phyloP scores from a whole-genome alignment of 352 stramenopile species.

The Phytophthora pistaciae region DNA sequence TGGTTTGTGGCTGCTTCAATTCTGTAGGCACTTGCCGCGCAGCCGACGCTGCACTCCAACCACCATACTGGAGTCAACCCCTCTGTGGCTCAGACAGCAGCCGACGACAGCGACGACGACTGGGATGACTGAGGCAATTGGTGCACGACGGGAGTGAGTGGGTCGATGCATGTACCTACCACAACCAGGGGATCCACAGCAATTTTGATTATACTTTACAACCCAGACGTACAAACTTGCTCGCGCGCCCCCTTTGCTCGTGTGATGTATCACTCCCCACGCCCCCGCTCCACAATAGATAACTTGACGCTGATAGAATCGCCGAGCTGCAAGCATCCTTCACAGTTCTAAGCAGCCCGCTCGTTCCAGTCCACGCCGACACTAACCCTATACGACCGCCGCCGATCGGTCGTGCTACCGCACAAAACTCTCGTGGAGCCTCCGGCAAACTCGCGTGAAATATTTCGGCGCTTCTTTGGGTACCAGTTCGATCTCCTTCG shows the following conservation, averaged over 20 bases:
- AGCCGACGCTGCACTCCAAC: conserved; percentile 77
- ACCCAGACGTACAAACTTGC: conserved; percentile 20
- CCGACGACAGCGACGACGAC: conserved; percentile 81
- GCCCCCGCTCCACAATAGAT: conserved; percentile 44
- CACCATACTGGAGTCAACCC: conserved; percentile 36
- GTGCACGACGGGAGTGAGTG: neutral
- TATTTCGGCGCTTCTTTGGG: conserved; percentile 58
- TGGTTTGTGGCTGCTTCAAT: conserved; percentile 12
- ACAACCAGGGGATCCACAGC: conserved; percentile 12
- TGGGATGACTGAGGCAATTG: conserved; percentile 78
- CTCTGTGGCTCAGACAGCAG: conserved; percentile 12
- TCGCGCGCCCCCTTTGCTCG: neutral
- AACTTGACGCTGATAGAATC: conserved; percentile 23
- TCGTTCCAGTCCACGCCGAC: neutral
- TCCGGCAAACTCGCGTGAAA: conserved; percentile 60
- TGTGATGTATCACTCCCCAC: conserved; percentile 1
- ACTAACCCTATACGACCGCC: conserved; percentile 16
- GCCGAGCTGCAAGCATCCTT: neutral
- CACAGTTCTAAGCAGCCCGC: neutral
- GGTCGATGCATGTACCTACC: neutral
- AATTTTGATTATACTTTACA: conserved; percentile 66
- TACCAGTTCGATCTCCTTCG: conserved; percentile 53
- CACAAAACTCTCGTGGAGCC: conserved; percentile 58
- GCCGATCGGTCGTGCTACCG: conserved; percentile 27
- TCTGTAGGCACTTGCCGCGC: conserved; percentile 60